Evolutionary conservation across 2,329 filamentous ascomycete species (phyloP), one percentile per base, ranked within the genome.

Genomic region (Paraphoma chrysanthemicola): DNA sequence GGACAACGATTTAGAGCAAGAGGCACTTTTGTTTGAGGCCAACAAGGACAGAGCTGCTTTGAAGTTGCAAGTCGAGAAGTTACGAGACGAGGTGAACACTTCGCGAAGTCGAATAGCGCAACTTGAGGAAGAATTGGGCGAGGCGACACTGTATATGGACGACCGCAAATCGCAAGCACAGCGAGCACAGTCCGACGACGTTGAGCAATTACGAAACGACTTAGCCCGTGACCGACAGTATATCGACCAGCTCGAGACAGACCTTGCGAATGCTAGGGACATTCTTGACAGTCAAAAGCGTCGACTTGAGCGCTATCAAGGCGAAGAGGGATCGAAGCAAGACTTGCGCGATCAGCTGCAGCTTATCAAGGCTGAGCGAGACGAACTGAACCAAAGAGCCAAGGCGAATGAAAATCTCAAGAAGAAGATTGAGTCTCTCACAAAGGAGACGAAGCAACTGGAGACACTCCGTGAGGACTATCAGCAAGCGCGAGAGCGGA

Each of bases 381-480:
- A 82, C 51, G 81, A 83, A 50, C 71, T 83, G 18, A 73, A 69
- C 31, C 80, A 82, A 56, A 82, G 80, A 57, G 75, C 79, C 28
- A 81, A 82, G 56, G 80, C 80, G 18, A 83, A 82, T 54, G 81
- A 83, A 63, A 83, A 83, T 54, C 76, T 83, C 18, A 82, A 80
- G 66, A 83, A 83, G 75, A 83, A 83, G 71, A 83, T 83, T 30
- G 80, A 82, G 57, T 73, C 79, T 4, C 66, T 83, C 42, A 79
- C 81, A 42, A 80, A 82, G 48, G 78, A 82, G 55, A 79, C 80
- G 17, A 80, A 79, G 54, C 72, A 71, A 10, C 73, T 79, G 28
- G 76, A 78, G 17, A 68, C 73, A 4, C 65, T 83, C 1, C 75
- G 79, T 8, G 77, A 81, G 60, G 80, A 83, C 53, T 71, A 82